Evolutionary conservation across 495 filamentous ascomycete species (phyloP), one percentile per base, ranked within the genome.

Genomic region (Tuber aestivum): DNA sequence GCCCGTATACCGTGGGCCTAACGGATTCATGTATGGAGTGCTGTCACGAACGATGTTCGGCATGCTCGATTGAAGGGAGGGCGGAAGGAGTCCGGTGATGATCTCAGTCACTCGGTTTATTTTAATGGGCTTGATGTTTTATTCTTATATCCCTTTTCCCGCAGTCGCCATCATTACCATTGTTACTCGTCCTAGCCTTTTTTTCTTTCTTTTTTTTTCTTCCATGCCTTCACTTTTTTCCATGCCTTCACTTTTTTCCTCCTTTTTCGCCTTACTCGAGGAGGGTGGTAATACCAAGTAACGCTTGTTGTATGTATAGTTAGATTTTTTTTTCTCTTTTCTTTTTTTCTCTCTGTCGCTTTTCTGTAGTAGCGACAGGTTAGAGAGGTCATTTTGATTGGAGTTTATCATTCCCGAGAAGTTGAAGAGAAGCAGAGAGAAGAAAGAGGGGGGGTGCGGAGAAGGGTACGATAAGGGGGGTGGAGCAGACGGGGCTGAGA

Each of bases 1-100:
- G 78, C 18, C 78, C 78, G 56, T 79, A 79, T 38, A 72, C 44
- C 27, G 70, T 71, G 69, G 72, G 61, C 18, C 38, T 79, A 42
- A 27, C 56, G 44, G 72, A 45, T 40, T 79, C 78, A 8, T 79
- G 78, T 61, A 37, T 79, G 10, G 41, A 61, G 5, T 79, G 78
- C 45, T 76, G 73, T 20, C 78, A 79, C 41, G 70, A n/a, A 20
- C 42, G 35, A 40, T 79, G 78, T 32, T 3, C 23, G 5, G 48
- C n/a, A 74, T 69, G 45, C 35, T 41, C 20, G 10, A 37, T 71
- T 32, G 37, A 45, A 61, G 65, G 42, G 41, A 20, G 20, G 27
- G 21, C 40, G 41, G 50, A 32, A 35, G 68, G 35, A 37, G 50
- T 27, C n/a, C 16, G 8, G 23, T 27, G 37, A 32, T 41, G 71